Evolutionary conservation across 1,284 basidiomycete species (phyloP).

Genomic region (Ceratobasidium sp.): DNA sequence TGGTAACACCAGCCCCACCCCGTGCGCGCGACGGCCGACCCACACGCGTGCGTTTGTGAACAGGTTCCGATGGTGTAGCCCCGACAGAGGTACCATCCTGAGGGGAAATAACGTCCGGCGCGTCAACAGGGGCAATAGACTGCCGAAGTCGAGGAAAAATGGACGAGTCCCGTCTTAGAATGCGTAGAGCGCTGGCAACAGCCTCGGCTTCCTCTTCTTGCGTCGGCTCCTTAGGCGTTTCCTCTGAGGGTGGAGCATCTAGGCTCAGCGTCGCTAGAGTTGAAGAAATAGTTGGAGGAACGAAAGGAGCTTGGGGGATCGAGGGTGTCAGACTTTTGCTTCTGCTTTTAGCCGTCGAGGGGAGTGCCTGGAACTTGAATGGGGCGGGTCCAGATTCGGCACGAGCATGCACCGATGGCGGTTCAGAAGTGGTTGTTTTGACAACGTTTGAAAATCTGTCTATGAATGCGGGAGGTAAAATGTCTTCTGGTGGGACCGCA

Average conservation of each 20-base stretch:
- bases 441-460: not conserved
- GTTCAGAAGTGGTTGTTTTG: not conserved
- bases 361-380: constrained; percentile 32
- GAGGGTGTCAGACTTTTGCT: constrained; percentile 22
- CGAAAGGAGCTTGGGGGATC: not conserved
- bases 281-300: not conserved
- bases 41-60: constrained; percentile 39
- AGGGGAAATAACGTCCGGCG: not conserved
- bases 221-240: constrained; percentile 18
- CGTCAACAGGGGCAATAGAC: not conserved
- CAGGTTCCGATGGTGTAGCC: not conserved
- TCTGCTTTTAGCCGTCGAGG: constrained; percentile 3
- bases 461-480: not conserved
- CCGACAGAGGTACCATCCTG: not conserved
- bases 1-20: constrained; percentile 19
- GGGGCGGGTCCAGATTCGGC: constrained; percentile 19
- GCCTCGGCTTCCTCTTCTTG: constrained; percentile 40
- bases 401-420: not conserved
- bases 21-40: constrained; percentile 29
- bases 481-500: not conserved
- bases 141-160: constrained; percentile 27
- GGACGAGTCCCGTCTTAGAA: constrained; percentile 26
- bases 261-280: not conserved
- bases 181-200: constrained; percentile 32
- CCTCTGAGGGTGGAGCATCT: not conserved